Evolutionary conservation across 2,329 filamentous ascomycete genomes (phyloP), one percentile per base, ranked within the genome.

Genomic region (Daldinia eschscholtzii): DNA sequence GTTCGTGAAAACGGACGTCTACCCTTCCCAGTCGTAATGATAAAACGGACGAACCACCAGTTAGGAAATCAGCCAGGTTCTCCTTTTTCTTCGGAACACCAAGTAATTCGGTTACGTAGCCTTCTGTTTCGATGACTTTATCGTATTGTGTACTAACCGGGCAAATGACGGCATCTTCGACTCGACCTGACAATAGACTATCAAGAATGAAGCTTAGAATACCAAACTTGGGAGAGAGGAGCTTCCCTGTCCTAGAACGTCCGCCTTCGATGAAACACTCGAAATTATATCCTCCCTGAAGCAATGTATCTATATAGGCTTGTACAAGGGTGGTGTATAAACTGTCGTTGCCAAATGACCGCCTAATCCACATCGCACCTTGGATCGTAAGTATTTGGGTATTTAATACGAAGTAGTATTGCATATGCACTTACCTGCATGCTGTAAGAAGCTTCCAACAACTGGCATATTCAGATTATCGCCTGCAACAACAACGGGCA

Each of bases 251-350:
- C 58, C 96, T 86, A 35, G 94, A 98, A 18, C 96, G 88, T 1
- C 95, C 94, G 15, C 96, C 96, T 82, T 99, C 96, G 66, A 99
- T 97, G 75, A 99, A 99, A 79, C 96, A 99, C 80, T 98, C 95
- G 56, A 99, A 89, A 78, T 99, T 98, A 81, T 91, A 97, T 0
- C 96, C 96, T 71, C 93, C 91, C 76, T 96, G 93, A 2, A 99
- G 84, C 48, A 99, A 79, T 0, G 93, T 97, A 79, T 99, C 96
- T 74, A 99, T 94, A 76, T 99, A 99, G 6, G 94, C 89, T 80
- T 99, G 96, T 6, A 99, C 95, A n/a, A 98, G 85, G 0, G 94
- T 95, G 4, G 90, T 89, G 79, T 99, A 99, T 0, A 99, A 83
- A 39, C 92, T 88, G 78, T 99, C 96, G 69, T 97, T 93, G 46